Percentiles rank a stretch among this genome's conserved stretches.
Conservation (phyloP, 2,329 filamentous ascomycete species). For the Fusarium guadeloupense region DNA sequence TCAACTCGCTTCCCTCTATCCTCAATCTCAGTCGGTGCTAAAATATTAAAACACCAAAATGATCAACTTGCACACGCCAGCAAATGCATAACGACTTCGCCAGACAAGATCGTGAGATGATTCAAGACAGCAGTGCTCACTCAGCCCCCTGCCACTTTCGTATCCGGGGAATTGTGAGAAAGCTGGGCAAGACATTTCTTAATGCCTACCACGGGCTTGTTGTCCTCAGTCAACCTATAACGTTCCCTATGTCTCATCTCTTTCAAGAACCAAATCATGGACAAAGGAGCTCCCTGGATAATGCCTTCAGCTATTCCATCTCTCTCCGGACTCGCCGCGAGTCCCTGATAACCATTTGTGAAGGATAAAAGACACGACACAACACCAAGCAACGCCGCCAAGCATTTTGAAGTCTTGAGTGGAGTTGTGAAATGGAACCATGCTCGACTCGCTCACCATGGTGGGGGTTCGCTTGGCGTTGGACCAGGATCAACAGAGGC, state of each 20-base stretch:
- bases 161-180: constrained; percentile 12
- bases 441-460: constrained; percentile 31
- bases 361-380: constrained; percentile 19
- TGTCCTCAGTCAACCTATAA: neutral
- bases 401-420: constrained; percentile 39
- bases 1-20: constrained; percentile 4
- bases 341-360: constrained; percentile 7
- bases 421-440: constrained; percentile 28
- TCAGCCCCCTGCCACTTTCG: constrained; percentile 30
- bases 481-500: constrained; percentile 30
- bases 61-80: neutral
- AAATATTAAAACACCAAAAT: neutral
- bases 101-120: neutral
- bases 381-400: constrained; percentile 35
- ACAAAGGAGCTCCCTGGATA: neutral
- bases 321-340: constrained; percentile 5
- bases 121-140: constrained; percentile 15
- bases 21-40: constrained; percentile 1
- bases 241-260: neutral
- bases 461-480: constrained; percentile 41
- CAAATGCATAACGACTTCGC: constrained; percentile 2
- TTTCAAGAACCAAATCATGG: neutral
- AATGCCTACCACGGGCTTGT: neutral
- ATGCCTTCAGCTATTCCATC: neutral
- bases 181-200: constrained; percentile 14